Evolutionary conservation across 2,329 filamentous ascomycete species (phyloP).

Genomic region (Blastomyces parvus): DNA sequence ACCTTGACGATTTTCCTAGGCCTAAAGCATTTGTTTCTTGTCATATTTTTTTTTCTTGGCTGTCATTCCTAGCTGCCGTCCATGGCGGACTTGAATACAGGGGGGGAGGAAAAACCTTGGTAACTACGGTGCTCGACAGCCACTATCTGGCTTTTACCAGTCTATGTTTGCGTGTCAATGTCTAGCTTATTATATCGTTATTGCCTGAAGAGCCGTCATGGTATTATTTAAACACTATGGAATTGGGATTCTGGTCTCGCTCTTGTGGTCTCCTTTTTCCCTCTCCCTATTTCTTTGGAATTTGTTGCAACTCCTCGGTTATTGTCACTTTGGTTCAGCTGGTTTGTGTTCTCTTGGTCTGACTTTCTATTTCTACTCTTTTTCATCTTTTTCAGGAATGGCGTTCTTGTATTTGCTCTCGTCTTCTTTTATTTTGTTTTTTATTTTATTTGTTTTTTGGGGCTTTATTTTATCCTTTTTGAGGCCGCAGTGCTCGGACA

Average conservation of each 20-base stretch:
- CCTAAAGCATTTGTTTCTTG: background rate
- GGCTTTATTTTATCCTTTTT: background rate
- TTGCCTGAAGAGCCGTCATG: background rate
- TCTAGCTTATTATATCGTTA: background rate
- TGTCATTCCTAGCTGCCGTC: background rate
- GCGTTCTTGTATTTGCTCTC: background rate
- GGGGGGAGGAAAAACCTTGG: background rate
- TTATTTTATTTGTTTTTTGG: too few species aligned
- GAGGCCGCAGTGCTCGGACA: background rate
- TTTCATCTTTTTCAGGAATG: background rate
- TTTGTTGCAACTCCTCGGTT: background rate
- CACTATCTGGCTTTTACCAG: background rate
- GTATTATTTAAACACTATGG: background rate
- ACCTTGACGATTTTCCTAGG: constrained; percentile 1
- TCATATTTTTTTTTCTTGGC: background rate
- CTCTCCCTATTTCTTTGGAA: background rate
- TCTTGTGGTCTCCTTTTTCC: background rate
- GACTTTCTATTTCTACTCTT: background rate
- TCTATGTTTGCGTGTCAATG: background rate
- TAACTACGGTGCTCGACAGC: background rate
- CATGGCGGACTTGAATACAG: background rate
- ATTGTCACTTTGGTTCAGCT: background rate
- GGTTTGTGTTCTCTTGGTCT: background rate
- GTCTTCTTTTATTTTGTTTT: background rate
- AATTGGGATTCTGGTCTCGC: background rate